phyloP scores from a whole-genome alignment of 805 yeast species.

The Lachancea mirantina region DNA sequence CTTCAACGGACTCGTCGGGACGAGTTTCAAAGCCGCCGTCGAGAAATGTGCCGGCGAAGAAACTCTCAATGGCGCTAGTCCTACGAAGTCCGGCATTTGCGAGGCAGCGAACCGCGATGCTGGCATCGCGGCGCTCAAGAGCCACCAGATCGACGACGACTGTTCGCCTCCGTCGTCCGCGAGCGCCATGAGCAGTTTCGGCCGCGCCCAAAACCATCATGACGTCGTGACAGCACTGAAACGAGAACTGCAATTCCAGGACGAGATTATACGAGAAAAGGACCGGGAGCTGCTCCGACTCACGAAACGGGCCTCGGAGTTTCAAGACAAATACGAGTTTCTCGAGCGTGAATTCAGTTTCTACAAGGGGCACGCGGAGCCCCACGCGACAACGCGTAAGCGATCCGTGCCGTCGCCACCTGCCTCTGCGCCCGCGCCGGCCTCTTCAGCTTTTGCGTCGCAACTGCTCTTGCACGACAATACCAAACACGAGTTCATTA shows the following conservation, averaged over 20 bases:
- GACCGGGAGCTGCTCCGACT: conserved; percentile 16
- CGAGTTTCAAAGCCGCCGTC: conserved; percentile 26
- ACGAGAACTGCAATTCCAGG: conserved; percentile 16
- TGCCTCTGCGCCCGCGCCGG: too few relatives aligned
- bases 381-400: conserved; percentile 5
- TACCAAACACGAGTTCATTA: conserved; percentile 23
- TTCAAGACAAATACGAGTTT: conserved; percentile 23
- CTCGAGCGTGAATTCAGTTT: conserved; percentile 25
- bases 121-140: conserved; percentile 1
- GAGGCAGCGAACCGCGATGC: conserved; percentile 1
- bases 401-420: neutral
- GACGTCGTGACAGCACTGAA: conserved; percentile 11
- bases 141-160: too few relatives aligned
- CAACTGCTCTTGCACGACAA: too few relatives aligned
- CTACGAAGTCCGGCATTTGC: neutral
- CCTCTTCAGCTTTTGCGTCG: too few relatives aligned
- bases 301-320: conserved; percentile 15
- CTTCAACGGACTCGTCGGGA: conserved; percentile 29
- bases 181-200: conserved; percentile 1
- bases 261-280: conserved; percentile 16
- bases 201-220: conserved; percentile 7
- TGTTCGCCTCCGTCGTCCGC: neutral
- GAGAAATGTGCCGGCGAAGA: conserved; percentile 7
- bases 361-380: conserved; percentile 20
- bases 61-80: neutral